These are phyloP conservation scores for Hericium rajendrae DNA, from an alignment of 768 basidiomycete species.

Conservation along the genomic window DNA sequence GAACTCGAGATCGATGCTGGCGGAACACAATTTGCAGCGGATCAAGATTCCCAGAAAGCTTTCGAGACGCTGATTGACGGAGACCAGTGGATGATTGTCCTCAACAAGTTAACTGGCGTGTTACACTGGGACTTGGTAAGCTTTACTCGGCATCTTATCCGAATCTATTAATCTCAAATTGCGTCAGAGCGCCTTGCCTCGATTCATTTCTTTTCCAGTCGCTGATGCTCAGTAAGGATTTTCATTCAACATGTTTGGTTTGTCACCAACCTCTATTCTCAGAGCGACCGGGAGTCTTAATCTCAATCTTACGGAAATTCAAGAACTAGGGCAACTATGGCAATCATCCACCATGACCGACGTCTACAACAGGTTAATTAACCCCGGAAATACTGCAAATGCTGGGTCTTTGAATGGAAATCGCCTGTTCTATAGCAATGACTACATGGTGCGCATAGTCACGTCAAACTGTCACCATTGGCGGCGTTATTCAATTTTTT, in stretches of 20 bases:
- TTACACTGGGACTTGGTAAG: slow-evolving; percentile 69
- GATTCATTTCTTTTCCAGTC: slow-evolving; percentile 62
- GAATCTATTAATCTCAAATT: neutral
- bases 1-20: slow-evolving; percentile 51
- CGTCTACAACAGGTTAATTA: slow-evolving; percentile 10
- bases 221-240: slow-evolving; percentile 31
- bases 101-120: slow-evolving; percentile 43
- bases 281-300: slow-evolving; percentile 21
- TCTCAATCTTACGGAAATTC: slow-evolving; percentile 22
- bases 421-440: slow-evolving; percentile 22
- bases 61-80: slow-evolving; percentile 50
- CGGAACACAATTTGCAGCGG: slow-evolving; percentile 46
- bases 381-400: slow-evolving; percentile 18
- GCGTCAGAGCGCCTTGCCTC: slow-evolving; percentile 47
- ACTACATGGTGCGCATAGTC: slow-evolving; percentile 24
- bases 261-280: neutral
- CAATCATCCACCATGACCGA: slow-evolving; percentile 5
- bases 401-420: slow-evolving; percentile 21
- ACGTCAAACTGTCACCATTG: neutral
- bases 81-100: slow-evolving; percentile 62
- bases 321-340: slow-evolving; percentile 21
- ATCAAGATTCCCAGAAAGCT: slow-evolving; percentile 29
- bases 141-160: slow-evolving; percentile 4
- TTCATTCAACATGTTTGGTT: neutral
- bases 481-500: neutral